phyloP scores from a whole-genome alignment of 106 monocot species.

The Allium fistulosum region DNA sequence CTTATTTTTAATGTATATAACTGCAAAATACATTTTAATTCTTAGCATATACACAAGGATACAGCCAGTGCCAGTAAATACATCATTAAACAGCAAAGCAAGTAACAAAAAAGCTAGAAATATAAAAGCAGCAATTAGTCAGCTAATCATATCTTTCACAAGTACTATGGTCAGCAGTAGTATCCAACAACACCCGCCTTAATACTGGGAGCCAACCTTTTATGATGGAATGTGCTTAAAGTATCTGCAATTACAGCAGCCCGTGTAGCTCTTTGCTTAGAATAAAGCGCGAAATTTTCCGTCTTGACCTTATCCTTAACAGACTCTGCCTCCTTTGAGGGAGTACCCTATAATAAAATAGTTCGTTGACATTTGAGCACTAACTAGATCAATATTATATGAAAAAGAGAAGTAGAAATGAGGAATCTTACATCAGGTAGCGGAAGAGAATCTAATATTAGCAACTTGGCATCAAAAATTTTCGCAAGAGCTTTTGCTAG shows the following conservation, averaged over 20 bases:
- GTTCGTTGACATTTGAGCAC: conserved; percentile 1
- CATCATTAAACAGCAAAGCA: too few species aligned
- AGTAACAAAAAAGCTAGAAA: too few species aligned
- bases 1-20: too few species aligned
- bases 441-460: conserved; percentile 19
- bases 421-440: conserved; percentile 22
- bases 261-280: conserved; percentile 32
- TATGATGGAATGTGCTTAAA: conserved; percentile 22
- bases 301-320: conserved; percentile 45
- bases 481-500: conserved; percentile 25
- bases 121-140: too few species aligned
- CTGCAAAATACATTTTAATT: too few species aligned
- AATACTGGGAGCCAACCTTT: conserved; percentile 48
- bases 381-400: neutral
- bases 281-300: conserved; percentile 26
- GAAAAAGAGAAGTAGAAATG: neutral
- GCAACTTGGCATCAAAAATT: conserved; percentile 16
- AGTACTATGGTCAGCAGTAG: too few species aligned
- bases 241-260: conserved; percentile 5
- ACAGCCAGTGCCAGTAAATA: too few species aligned
- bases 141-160: too few species aligned
- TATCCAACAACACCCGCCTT: conserved; percentile 49
- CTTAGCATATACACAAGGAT: too few species aligned
- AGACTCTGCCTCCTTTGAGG: conserved; percentile 61
- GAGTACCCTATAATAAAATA: conserved; percentile 41